Conservation (phyloP, 2,329 filamentous ascomycete species). For the Albifimbria verrucaria region DNA sequence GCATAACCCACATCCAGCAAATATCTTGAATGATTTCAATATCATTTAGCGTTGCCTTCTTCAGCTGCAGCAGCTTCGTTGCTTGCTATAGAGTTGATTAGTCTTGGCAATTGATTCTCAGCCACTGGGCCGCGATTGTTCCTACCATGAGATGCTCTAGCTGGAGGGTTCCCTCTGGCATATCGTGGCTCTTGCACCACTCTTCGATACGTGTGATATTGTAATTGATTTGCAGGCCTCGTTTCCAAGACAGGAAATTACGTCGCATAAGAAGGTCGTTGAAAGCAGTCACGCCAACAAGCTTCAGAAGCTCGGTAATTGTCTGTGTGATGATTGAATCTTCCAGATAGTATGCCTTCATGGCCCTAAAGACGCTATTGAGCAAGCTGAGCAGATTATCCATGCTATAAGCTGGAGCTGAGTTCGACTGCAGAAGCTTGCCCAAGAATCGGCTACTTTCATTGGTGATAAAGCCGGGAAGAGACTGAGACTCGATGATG, state of each 20-base stretch:
- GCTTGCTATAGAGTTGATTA: conserved; percentile 63
- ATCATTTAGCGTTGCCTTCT: conserved; percentile 98
- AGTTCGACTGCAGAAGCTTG: conserved; percentile 90
- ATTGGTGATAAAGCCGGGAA: conserved; percentile 97
- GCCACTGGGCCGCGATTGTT: background rate
- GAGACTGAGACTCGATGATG: conserved; percentile 97
- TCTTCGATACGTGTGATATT: conserved; percentile 99
- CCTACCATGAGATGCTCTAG: conserved; percentile 94
- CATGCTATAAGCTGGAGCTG: conserved; percentile 96
- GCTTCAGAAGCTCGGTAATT: conserved; percentile 84
- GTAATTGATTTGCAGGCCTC: conserved; percentile 98
- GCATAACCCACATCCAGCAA: conserved; percentile 87
- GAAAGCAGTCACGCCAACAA: conserved; percentile 97
- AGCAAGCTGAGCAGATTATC: conserved; percentile 93
- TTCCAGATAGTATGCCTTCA: conserved; percentile 98
- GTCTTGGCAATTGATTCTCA: too few species aligned
- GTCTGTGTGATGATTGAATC: conserved; percentile 95
- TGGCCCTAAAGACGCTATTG: conserved; percentile 96
- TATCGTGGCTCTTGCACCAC: conserved; percentile 99
- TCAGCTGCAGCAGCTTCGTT: conserved; percentile 94
- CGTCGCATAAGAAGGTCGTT: conserved; percentile 97
- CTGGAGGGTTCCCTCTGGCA: conserved; percentile 96
- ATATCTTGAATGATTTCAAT: conserved; percentile 99
- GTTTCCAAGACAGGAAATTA: conserved; percentile 99
- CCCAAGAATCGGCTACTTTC: conserved; percentile 98